Evolutionary conservation across 2,329 filamentous ascomycete species (phyloP).

Genomic region (Myotisia sp.): DNA sequence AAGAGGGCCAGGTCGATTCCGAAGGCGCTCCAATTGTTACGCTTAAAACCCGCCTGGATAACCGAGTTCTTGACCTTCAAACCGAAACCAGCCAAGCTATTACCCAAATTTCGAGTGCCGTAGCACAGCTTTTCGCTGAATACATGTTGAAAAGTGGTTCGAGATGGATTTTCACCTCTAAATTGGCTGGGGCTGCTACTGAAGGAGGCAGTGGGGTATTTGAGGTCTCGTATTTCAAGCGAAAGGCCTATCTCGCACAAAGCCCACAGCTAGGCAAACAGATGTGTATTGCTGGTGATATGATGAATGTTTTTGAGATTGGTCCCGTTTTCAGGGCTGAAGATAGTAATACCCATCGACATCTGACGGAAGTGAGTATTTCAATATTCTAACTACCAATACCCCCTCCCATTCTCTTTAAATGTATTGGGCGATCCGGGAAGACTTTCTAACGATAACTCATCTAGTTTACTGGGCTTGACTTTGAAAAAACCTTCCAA

Average conservation of each 20-base stretch:
- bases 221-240: slow-evolving; percentile 74
- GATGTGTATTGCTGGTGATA: slow-evolving; percentile 51
- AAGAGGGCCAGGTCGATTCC: slow-evolving; percentile 38
- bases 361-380: slow-evolving; percentile 44
- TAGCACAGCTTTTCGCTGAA: slow-evolving; percentile 57
- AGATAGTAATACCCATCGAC: slow-evolving; percentile 53
- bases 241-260: slow-evolving; percentile 56
- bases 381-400: neutral
- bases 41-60: slow-evolving; percentile 74
- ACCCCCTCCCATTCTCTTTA: too few species aligned
- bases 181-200: slow-evolving; percentile 74
- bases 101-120: slow-evolving; percentile 54
- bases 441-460: too few species aligned
- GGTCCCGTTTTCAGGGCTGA: slow-evolving; percentile 54
- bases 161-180: slow-evolving; percentile 75
- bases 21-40: slow-evolving; percentile 54
- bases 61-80: slow-evolving; percentile 83
- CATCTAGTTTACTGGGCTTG: slow-evolving; percentile 37
- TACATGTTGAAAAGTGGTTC: slow-evolving; percentile 66
- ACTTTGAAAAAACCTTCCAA: slow-evolving; percentile 39
- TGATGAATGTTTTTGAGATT: slow-evolving; percentile 50
- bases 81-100: slow-evolving; percentile 83
- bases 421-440: slow-evolving; percentile 16
- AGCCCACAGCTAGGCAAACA: slow-evolving; percentile 55
- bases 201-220: slow-evolving; percentile 93